These are phyloP conservation scores for Penicillium sclerotigenum DNA, from an alignment of 2,329 filamentous ascomycete genomes.

Conservation along the genomic window DNA sequence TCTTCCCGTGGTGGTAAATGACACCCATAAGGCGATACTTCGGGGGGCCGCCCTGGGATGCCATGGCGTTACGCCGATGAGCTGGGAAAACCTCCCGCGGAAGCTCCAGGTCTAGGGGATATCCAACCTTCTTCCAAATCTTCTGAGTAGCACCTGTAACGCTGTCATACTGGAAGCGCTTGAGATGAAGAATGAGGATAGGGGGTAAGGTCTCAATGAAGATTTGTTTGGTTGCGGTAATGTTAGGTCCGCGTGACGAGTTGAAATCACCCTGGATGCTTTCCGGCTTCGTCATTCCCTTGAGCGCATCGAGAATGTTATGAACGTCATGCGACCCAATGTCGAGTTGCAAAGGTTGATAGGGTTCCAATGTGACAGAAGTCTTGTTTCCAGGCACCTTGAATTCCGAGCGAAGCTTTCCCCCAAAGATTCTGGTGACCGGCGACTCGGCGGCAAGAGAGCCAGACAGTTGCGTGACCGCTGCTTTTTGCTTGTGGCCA, in stretches of 20 bases:
- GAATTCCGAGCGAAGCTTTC: conserved; percentile 84
- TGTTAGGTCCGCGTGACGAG: conserved; percentile 71
- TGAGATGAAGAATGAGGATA: conserved; percentile 89
- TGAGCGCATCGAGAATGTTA: conserved; percentile 89
- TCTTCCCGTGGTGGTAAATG: conserved; percentile 97
- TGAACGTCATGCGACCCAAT: conserved; percentile 83
- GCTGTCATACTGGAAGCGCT: conserved; percentile 94
- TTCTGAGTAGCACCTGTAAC: conserved; percentile 81
- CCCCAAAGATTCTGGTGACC: conserved; percentile 91
- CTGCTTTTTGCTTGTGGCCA: conserved; percentile 82
- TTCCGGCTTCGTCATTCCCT: conserved; percentile 77
- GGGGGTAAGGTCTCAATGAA: conserved; percentile 90
- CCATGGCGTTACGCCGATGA: conserved; percentile 64
- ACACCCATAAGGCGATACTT: conserved; percentile 84
- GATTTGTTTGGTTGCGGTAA: conserved; percentile 84
- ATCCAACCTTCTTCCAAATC: conserved; percentile 97
- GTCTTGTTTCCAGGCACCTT: conserved; percentile 81
- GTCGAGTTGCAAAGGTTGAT: conserved; percentile 90
- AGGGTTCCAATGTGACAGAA: conserved; percentile 89
- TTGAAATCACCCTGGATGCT: conserved; percentile 81
- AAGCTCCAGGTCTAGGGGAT: conserved; percentile 90
- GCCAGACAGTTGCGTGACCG: conserved; percentile 82
- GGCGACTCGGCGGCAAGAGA: conserved; percentile 70
- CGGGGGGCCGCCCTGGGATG: conserved; percentile 66
- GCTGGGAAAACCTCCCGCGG: conserved; percentile 84